Conservation (phyloP, 2,329 filamentous ascomycete species). For the Pseudocercospora fijiensis region DNA sequence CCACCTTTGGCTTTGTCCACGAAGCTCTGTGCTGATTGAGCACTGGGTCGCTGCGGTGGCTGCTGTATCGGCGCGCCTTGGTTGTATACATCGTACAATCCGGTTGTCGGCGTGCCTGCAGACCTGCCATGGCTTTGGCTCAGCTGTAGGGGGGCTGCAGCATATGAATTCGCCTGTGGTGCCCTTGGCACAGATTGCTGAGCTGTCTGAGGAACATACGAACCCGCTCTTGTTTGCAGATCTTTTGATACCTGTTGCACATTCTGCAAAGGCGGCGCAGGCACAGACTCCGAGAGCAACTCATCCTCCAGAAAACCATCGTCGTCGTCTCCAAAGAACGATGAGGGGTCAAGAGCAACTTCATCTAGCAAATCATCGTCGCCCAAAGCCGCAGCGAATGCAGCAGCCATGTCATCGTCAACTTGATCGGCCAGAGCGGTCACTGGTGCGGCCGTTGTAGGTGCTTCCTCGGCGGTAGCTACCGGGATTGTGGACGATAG, state of each 20-base stretch:
- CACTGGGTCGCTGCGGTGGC: slow-evolving; percentile 51
- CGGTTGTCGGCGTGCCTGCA: slow-evolving; percentile 37
- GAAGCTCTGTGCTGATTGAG: slow-evolving; percentile 68
- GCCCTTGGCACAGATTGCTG: slow-evolving; percentile 12
- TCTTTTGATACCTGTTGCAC: slow-evolving; percentile 13
- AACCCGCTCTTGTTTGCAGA: slow-evolving; percentile 13
- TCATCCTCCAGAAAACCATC: slow-evolving; percentile 79
- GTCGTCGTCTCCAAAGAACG: slow-evolving; percentile 77
- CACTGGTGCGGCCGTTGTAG: slow-evolving; percentile 16
- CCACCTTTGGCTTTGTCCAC: slow-evolving; percentile 86
- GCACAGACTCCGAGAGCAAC: slow-evolving; percentile 13
- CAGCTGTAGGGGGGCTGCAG: slow-evolving; percentile 23
- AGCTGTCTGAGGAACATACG: slow-evolving; percentile 20
- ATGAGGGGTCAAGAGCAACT: slow-evolving; percentile 57
- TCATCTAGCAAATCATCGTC: slow-evolving; percentile 55
- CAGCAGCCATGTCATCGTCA: slow-evolving; percentile 69
- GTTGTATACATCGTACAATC: slow-evolving; percentile 37
- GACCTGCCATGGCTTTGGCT: slow-evolving; percentile 31
- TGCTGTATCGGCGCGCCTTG: slow-evolving; percentile 21
- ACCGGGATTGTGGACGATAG: slow-evolving; percentile 6
- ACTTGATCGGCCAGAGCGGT: slow-evolving; percentile 16
- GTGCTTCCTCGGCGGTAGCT: slow-evolving; percentile 11
- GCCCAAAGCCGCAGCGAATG: slow-evolving; percentile 79
- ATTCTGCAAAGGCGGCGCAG: slow-evolving; percentile 7
- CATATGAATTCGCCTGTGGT: slow-evolving; percentile 25